Base-by-base conservation (phyloP, 2,329 filamentous ascomycete species). In the Ophiostoma sp. region DNA sequence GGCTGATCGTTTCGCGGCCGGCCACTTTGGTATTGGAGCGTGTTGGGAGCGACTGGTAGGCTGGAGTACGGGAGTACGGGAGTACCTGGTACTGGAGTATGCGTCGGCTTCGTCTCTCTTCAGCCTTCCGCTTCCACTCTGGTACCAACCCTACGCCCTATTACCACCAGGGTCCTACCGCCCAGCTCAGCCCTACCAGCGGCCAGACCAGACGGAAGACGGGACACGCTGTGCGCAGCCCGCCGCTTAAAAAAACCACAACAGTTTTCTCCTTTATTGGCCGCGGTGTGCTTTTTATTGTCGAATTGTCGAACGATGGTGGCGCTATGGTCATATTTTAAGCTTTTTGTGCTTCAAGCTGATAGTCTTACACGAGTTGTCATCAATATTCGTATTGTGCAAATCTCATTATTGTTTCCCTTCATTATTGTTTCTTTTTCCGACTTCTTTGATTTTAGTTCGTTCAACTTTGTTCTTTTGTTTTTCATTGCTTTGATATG, bases 261-360 rank as follows among this genome's bases (percentile, higher is more conserved):
- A 55, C 49, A 36, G n/a, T 11, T 55, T 55, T 55, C 49, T n/a
- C 18, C 18, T 36, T 27, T 55, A 27, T 55, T 55, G 49, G n/a
- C 49, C 14, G n/a, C 42, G 5, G 9, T 45, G 42, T 11, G 42
- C 6, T 27, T 55, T 27, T 9, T 9, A 3, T 55, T 27, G 2
- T 4, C 27, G 4, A 9, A 55, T 27, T 27, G 49, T 55, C 49
- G 49, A 55, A 27, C 49, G n/a, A 55, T 55, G 49, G 49, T 55
- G 49, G 49, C 49, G 49, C 49, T 55, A 7, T 55, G 49, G 49
- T 18, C n/a, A 55, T 55, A 55, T 55, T 36, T 55, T 55, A 55
- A 55, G 42, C 5, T 45, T 55, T 55, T 55, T 55, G 49, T 55
- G 49, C 49, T 36, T n/a, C 49, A n/a, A 55, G 49, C 49, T 55